A percentile compares a stretch with the other conserved stretches of the same genome.
Conservation (phyloP, 495 filamentous ascomycete genomes). For the Acidomyces sp. region DNA sequence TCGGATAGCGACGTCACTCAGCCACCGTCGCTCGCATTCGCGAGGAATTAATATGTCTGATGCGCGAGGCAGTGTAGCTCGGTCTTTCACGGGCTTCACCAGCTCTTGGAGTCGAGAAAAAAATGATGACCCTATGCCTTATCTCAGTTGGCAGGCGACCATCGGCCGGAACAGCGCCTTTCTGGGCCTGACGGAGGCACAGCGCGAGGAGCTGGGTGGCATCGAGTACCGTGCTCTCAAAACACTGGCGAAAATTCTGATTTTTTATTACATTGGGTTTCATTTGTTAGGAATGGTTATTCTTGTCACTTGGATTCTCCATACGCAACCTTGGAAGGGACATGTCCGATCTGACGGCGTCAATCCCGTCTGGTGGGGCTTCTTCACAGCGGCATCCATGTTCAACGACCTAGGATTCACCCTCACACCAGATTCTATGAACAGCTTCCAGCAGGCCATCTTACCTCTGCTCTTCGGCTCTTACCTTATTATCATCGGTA, state of each 20-base stretch:
- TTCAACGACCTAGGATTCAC: slow-evolving; percentile 80
- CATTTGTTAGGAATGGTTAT: slow-evolving; percentile 59
- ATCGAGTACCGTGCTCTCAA: slow-evolving; percentile 91
- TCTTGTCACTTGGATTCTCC: slow-evolving; percentile 68
- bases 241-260: slow-evolving; percentile 63
- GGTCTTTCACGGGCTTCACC: slow-evolving; percentile 31
- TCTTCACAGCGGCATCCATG: slow-evolving; percentile 71
- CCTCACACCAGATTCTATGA: slow-evolving; percentile 84
- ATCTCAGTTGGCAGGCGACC: slow-evolving; percentile 87
- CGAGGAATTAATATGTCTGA: not conserved
- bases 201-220: slow-evolving; percentile 83
- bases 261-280: slow-evolving; percentile 64
- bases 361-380: slow-evolving; percentile 72
- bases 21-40: slow-evolving; percentile 3
- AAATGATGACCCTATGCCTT: slow-evolving; percentile 48
- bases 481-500: slow-evolving; percentile 81
- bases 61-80: slow-evolving; percentile 10
- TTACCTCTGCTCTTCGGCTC: slow-evolving; percentile 61
- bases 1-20: slow-evolving; percentile 2
- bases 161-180: slow-evolving; percentile 86
- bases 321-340: slow-evolving; percentile 33
- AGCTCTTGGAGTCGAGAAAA: slow-evolving; percentile 32
- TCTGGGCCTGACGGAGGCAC: slow-evolving; percentile 72
- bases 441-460: slow-evolving; percentile 63
- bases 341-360: slow-evolving; percentile 46